Percentiles rank a stretch among this genome's conserved stretches.
Conservation (phyloP, 108 stramenopile species). For the Skeletonema tropicum region DNA sequence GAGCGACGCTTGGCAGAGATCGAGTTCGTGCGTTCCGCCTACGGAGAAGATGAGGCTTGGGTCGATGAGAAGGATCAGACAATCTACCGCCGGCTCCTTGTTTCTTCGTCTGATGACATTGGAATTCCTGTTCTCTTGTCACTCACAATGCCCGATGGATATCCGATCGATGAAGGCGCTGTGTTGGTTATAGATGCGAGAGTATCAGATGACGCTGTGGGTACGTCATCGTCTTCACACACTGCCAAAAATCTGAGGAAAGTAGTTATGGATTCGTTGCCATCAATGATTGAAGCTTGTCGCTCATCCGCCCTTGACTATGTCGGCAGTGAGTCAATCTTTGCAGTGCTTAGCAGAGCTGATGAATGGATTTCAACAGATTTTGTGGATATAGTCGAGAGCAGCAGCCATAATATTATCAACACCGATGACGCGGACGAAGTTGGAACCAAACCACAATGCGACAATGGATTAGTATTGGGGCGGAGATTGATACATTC, state of each 20-base stretch:
- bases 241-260: constrained; percentile 28
- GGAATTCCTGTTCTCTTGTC: constrained; percentile 34
- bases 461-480: constrained; percentile 16
- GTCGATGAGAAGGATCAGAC: background rate
- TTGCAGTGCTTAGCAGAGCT: constrained; percentile 60
- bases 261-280: constrained; percentile 58
- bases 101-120: constrained; percentile 14
- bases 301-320: constrained; percentile 27
- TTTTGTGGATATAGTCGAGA: constrained; percentile 43
- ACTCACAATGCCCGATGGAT: constrained; percentile 55
- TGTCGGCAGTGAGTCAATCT: constrained; percentile 69
- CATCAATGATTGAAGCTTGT: constrained; percentile 42
- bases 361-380: constrained; percentile 74
- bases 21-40: constrained; percentile 69
- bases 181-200: constrained; percentile 2
- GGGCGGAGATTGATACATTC: constrained; percentile 78
- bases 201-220: background rate
- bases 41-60: constrained; percentile 70
- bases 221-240: constrained; percentile 8
- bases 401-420: constrained; percentile 5
- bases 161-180: constrained; percentile 45
- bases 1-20: constrained; percentile 78
- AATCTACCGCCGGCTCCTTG: constrained; percentile 9
- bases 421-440: background rate
- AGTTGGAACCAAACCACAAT: background rate